Conservation (phyloP, 805 yeast species). For the Pichia paraexigua region DNA sequence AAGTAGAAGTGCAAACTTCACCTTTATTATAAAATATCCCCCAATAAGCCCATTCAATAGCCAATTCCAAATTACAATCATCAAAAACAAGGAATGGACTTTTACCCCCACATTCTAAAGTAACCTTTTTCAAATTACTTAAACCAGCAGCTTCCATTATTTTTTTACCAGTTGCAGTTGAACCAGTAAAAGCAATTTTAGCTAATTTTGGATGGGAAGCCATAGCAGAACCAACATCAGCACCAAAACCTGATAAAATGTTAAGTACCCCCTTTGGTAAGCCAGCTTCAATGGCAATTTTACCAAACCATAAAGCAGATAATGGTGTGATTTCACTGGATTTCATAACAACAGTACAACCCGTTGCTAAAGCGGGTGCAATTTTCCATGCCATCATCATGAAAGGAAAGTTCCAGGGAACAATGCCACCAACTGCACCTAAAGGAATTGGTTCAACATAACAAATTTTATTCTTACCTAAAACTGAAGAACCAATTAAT, state of each 20-base stretch:
- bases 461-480: slow-evolving; percentile 38
- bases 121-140: slow-evolving; percentile 46
- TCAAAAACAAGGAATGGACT: slow-evolving; percentile 45
- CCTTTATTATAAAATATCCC: slow-evolving; percentile 42
- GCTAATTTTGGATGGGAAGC: slow-evolving; percentile 57
- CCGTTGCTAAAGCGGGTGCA: slow-evolving; percentile 70
- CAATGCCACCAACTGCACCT: slow-evolving; percentile 75
- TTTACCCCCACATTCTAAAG: slow-evolving; percentile 57
- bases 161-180: slow-evolving; percentile 64
- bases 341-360: slow-evolving; percentile 63
- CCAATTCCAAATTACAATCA: slow-evolving; percentile 47
- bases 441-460: slow-evolving; percentile 50
- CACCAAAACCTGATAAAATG: slow-evolving; percentile 65
- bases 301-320: slow-evolving; percentile 58
- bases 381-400: slow-evolving; percentile 74
- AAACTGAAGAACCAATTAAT: slow-evolving; percentile 32
- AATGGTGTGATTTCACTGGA: slow-evolving; percentile 73
- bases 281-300: slow-evolving; percentile 57
- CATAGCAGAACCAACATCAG: slow-evolving; percentile 59
- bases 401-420: slow-evolving; percentile 80
- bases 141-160: slow-evolving; percentile 62
- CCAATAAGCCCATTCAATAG: slow-evolving; percentile 41
- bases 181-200: slow-evolving; percentile 76
- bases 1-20: slow-evolving; percentile 41
- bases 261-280: slow-evolving; percentile 72